Evolutionary conservation across 257 asterid genomes (phyloP).

Genomic region (Mentha longifolia): DNA sequence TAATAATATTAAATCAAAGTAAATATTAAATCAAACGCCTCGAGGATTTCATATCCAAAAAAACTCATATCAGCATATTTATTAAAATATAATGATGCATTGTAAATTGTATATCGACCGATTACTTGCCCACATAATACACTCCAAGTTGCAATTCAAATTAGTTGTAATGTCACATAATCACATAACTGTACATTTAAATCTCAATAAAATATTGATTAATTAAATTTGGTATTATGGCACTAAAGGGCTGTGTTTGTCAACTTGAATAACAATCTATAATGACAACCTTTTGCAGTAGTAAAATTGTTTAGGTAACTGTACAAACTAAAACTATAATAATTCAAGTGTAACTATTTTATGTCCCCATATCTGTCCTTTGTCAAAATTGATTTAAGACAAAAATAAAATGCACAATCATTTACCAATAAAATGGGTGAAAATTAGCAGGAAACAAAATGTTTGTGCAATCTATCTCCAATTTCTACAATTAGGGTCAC

Average conservation of each 20-base stretch:
- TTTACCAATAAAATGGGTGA: background rate
- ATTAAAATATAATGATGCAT: too few species aligned
- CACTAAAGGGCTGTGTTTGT: background rate
- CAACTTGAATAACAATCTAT: background rate
- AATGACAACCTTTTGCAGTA: background rate
- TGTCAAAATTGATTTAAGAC: background rate
- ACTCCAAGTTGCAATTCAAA: background rate
- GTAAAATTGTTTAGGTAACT: background rate
- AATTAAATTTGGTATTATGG: background rate
- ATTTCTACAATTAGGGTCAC: conserved; percentile 11
- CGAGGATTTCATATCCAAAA: too few species aligned
- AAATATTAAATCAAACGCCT: too few species aligned
- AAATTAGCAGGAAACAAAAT: background rate
- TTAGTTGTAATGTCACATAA: conserved; percentile 10
- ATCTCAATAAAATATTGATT: background rate
- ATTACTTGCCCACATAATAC: too few species aligned
- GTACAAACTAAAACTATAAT: background rate
- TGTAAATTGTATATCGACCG: too few species aligned
- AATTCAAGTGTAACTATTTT: background rate
- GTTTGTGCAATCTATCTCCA: conserved; percentile 6
- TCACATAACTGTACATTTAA: background rate
- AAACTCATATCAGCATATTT: too few species aligned
- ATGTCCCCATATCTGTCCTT: background rate
- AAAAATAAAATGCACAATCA: background rate
- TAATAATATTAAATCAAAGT: too few species aligned